A percentile compares a stretch with the other conserved stretches of the same genome.
Conservation (phyloP, 163 green algal species). For the Chlamydomonas reinhardtii region DNA sequence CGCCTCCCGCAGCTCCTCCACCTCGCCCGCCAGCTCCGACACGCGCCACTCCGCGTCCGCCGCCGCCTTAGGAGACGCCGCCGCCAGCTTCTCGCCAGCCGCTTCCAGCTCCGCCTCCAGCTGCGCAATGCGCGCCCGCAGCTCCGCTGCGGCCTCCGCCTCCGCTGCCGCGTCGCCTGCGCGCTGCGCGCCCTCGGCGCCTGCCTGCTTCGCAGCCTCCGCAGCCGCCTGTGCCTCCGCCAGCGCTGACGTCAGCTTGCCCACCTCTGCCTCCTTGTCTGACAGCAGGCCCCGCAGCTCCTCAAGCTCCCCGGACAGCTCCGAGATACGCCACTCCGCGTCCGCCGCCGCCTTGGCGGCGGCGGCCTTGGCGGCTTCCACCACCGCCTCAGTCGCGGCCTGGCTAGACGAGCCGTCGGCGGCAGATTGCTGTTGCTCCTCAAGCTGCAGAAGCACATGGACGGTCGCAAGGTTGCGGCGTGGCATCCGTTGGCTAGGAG, state of each 20-base stretch:
- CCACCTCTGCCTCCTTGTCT: not conserved
- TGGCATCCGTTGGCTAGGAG: too few relatives aligned
- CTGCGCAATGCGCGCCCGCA: not conserved
- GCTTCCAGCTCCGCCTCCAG: constrained; percentile 15
- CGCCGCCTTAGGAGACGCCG: not conserved
- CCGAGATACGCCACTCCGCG: constrained; percentile 14
- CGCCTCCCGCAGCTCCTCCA: not conserved
- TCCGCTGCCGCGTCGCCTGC: not conserved
- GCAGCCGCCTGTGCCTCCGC: not conserved
- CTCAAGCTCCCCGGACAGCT: constrained; percentile 27
- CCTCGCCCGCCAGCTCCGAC: constrained; percentile 9
- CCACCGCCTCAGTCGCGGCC: not conserved
- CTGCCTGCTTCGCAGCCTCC: not conserved
- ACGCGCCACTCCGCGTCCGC: not conserved
- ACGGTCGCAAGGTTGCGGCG: too few relatives aligned
- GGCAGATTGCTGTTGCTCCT: constrained; percentile 9
- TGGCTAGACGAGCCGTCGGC: not conserved
- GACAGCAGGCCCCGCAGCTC: constrained; percentile 5
- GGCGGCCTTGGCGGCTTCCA: not conserved
- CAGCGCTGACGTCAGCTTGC: not conserved
- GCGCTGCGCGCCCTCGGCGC: too few relatives aligned
- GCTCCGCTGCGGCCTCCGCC: not conserved
- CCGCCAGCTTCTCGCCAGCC: constrained; percentile 18
- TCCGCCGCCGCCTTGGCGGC: not conserved
- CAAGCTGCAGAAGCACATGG: constrained; percentile 22